Base-by-base conservation (phyloP, 768 basidiomycete species). In the Podaxis carcinomalis region DNA sequence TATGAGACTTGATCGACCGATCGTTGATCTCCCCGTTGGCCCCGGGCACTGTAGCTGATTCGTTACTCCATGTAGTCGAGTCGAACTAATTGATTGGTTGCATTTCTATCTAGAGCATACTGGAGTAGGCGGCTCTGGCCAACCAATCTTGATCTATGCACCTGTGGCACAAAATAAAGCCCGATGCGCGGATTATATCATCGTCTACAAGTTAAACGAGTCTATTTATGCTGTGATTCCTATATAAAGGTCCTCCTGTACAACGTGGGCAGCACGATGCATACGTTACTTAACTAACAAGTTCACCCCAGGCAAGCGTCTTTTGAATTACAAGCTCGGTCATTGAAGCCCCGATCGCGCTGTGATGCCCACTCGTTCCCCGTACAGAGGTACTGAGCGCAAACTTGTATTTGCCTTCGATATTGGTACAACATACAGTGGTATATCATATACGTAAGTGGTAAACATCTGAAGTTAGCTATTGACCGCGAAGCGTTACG, bases 351-450 rank as follows among this genome's bases (percentile, higher is more conserved):
- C 39, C 16, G 11, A n/a, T 40, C 10, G 39, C 16, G 39, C 16
- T 40, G 16, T n/a, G 25, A 62, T 57, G 61, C 4, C 59, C 3
- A 58, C 60, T 35, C 63, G 74, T 64, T 54, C 63, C 21, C 70
- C 73, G 10, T 82, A 77, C 68, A 61, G 61, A 28, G 80, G 81
- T 11, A 51, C 68, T 9, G 60, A 67, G 19, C 72, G 76, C 47
- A 77, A 77, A 60, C 71, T 82, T 4, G 75, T 82, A 7, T 58
- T 82, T 32, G 77, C 78, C 2, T 77, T 83, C 36, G 81, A 82
- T 62, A 66, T 82, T 6, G 81, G 81, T 14, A 82, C 79, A 5
- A 82, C 79, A 1, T 81, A 70, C 35, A 80, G 79, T 44, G 79
- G 79, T 5, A 74, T 82, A 16, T 77, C 77, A 1, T 82, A 82